Percentiles rank a stretch among this genome's conserved stretches.
Evolutionary conservation across 495 filamentous ascomycete genomes (phyloP).

Genomic region (Aspergillus mulundensis): DNA sequence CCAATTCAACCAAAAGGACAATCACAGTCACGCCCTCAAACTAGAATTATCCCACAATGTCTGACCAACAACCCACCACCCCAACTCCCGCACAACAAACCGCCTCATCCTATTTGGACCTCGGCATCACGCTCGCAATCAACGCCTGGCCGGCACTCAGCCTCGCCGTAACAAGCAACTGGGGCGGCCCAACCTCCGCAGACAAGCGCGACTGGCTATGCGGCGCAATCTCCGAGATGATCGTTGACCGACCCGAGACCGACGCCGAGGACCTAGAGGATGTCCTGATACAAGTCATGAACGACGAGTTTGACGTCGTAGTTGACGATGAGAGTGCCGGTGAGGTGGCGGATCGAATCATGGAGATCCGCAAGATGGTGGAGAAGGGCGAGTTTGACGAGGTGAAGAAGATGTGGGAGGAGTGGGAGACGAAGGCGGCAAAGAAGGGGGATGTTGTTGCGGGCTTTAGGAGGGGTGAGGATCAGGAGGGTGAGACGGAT

Average conservation of each 20-base stretch:
- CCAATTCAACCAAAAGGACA: slow-evolving; percentile 1
- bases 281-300: slow-evolving; percentile 81
- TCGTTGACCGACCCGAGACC: slow-evolving; percentile 65
- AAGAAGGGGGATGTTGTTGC: slow-evolving; percentile 47
- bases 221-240: slow-evolving; percentile 79
- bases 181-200: slow-evolving; percentile 78
- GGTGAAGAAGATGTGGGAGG: slow-evolving; percentile 63
- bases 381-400: slow-evolving; percentile 59
- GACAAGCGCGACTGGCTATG: slow-evolving; percentile 98
- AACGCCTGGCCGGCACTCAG: slow-evolving; percentile 82
- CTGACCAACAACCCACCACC: slow-evolving; percentile 17
- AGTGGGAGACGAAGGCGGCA: slow-evolving; percentile 56
- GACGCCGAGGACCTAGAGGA: slow-evolving; percentile 81
- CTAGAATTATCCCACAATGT: slow-evolving; percentile 20
- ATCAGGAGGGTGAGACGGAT: slow-evolving; percentile 50
- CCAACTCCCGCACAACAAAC: slow-evolving; percentile 13
- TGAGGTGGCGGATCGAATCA: slow-evolving; percentile 66
- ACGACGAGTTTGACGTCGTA: slow-evolving; percentile 89
- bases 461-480: slow-evolving; percentile 55
- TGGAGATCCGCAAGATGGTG: slow-evolving; percentile 60
- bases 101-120: slow-evolving; percentile 60
- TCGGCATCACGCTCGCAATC: slow-evolving; percentile 73
- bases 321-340: slow-evolving; percentile 84
- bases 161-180: slow-evolving; percentile 79
- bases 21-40: not conserved